Evolutionary conservation across 2,329 filamentous ascomycete species (phyloP), one percentile per base, ranked within the genome.

Genomic region (Pseudogymnoascus sp.): DNA sequence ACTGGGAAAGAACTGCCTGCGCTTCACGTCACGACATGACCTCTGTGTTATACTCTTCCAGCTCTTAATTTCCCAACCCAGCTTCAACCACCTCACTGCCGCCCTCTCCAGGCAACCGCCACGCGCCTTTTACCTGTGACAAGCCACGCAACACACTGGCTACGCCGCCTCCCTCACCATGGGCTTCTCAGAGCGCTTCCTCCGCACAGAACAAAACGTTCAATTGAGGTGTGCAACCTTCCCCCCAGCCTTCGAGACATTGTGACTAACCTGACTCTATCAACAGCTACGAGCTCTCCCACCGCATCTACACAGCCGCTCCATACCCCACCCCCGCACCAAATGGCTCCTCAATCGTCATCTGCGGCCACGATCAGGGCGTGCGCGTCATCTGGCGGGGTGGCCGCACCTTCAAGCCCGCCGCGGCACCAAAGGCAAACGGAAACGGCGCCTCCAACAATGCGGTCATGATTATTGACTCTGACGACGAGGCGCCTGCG

Each of bases 291-390:
- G 82, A 85, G 64, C 74, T 87, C 33, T 76, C 80, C 44, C 79
- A 82, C 65, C 83, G 85, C 64, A 77, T 86, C 59, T 78, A 87
- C 72, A 78, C 84, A 69, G 78, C 86, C 60, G 83, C 85, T 68
- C 80, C 80, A 3, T 88, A 88, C 69, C 86, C 86, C 0, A 77
- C 86, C 17, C 78, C 79, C 64, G 86, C 85, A 1, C 80, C 84
- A 1, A 86, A 88, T 69, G 85, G 85, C 37, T 85, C 86, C 6
- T 84, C 81, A 2, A 80, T 88, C 69, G 72, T 88, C 26, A 74
- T 88, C 50, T 87, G 87, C 68, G 85, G 83, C 53, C 85, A 88
- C 68, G 83, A 87, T 64, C 84, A 82, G 72, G 86, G 86, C 50
- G 74, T 87, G 44, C 84, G 81, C 2, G 69, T 88, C 38, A 73